phyloP scores from a whole-genome alignment of 2,329 filamentous ascomycete species.

The Coniochaeta sp. region DNA sequence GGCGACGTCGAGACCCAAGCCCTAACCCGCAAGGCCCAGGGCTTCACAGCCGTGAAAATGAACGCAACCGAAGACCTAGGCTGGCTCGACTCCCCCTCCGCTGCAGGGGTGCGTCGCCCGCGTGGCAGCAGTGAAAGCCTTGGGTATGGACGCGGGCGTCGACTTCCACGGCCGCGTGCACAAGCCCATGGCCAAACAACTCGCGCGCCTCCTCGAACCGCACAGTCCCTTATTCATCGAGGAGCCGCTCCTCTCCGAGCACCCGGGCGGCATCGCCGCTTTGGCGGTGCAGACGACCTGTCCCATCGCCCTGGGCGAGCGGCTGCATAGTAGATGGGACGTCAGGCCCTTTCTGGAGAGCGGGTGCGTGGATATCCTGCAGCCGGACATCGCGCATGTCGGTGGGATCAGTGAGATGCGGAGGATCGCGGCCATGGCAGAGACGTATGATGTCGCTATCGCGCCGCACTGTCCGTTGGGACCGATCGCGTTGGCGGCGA shows the following conservation, averaged over 20 bases:
- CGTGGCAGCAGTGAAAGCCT: conserved; percentile 53
- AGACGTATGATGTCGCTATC: conserved; percentile 57
- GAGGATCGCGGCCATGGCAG: conserved; percentile 55
- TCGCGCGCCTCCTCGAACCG: conserved; percentile 55
- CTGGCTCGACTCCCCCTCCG: conserved; percentile 57
- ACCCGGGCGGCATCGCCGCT: conserved; percentile 50
- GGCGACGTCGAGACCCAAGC: conserved; percentile 51
- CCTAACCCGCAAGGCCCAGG: conserved; percentile 43
- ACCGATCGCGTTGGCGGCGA: conserved; percentile 57
- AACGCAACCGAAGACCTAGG: conserved; percentile 61
- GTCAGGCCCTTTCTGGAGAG: conserved; percentile 57
- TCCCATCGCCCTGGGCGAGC: conserved; percentile 58
- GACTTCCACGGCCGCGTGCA: conserved; percentile 66
- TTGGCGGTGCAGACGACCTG: conserved; percentile 45
- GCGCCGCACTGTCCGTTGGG: conserved; percentile 60
- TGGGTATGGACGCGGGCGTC: conserved; percentile 58
- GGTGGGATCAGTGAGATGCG: conserved; percentile 58
- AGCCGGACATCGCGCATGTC: conserved; percentile 58
- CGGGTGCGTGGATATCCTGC: conserved; percentile 53
- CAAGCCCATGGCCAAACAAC: conserved; percentile 63
- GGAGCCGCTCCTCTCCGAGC: conserved; percentile 57
- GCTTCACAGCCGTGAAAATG: conserved; percentile 57
- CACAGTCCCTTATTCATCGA: conserved; percentile 59
- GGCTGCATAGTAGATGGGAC: conserved; percentile 59
- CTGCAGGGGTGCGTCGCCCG: conserved; percentile 53